Evolutionary conservation across 306 rosid genomes (phyloP).

Genomic region (Cucurbita moschata): DNA sequence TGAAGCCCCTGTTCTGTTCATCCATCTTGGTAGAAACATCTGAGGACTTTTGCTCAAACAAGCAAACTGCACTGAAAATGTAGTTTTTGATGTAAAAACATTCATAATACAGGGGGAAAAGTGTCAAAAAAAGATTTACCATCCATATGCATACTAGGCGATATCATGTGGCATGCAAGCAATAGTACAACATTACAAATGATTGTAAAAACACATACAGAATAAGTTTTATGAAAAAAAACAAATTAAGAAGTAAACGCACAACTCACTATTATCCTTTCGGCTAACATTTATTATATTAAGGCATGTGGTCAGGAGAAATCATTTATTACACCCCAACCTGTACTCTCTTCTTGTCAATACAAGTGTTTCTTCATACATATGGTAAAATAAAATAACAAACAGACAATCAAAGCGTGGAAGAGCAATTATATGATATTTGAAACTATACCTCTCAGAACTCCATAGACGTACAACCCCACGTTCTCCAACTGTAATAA

Average conservation of each 20-base stretch:
- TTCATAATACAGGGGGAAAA: background rate
- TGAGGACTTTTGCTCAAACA: slow-evolving; percentile 73
- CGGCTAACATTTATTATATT: background rate
- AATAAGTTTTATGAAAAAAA: background rate
- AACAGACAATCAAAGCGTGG: background rate
- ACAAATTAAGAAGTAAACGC: background rate
- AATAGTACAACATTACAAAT: background rate
- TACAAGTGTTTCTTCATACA: background rate
- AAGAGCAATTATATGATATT: background rate
- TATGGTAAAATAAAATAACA: background rate
- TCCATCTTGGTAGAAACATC: slow-evolving; percentile 47
- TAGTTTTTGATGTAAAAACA: background rate
- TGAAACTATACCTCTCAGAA: slow-evolving; percentile 61
- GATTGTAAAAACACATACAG: background rate
- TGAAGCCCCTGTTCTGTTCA: slow-evolving; percentile 74
- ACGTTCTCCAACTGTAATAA: slow-evolving; percentile 74
- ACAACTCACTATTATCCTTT: background rate
- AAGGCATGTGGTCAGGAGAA: background rate
- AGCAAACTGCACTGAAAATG: slow-evolving; percentile 71
- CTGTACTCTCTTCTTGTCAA: background rate
- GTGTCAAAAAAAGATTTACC: background rate
- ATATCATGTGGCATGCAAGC: background rate
- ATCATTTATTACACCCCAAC: background rate
- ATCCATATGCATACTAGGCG: background rate
- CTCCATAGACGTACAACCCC: slow-evolving; percentile 83